Evolutionary conservation across 1,139 yeast genomes (phyloP).

Genomic region (Saccharomyces hybrid): DNA sequence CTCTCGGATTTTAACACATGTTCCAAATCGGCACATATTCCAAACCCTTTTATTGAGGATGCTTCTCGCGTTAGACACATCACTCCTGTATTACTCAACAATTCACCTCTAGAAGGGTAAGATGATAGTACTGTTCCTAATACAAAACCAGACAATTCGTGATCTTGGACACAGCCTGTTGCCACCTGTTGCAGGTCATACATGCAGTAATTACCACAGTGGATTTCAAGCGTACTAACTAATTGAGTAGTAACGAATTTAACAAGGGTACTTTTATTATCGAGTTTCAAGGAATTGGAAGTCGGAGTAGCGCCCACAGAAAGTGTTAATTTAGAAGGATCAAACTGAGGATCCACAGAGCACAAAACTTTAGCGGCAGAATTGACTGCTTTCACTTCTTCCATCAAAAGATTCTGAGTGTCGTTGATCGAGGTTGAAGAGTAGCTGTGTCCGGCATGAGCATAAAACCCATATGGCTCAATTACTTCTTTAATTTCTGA

Average conservation of each 20-base stretch:
- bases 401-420: constrained; percentile 43
- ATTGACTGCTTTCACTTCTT: constrained; percentile 51
- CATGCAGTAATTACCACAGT: constrained; percentile 71
- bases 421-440: constrained; percentile 39
- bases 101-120: constrained; percentile 51
- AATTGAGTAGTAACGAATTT: constrained; percentile 39
- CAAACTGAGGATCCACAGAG: constrained; percentile 26
- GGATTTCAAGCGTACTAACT: constrained; percentile 52
- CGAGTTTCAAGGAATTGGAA: constrained; percentile 50
- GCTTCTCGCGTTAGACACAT: constrained; percentile 60
- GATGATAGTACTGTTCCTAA: constrained; percentile 57
- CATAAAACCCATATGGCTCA: constrained; percentile 60
- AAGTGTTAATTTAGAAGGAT: constrained; percentile 23
- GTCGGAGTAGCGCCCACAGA: constrained; percentile 82
- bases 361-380: constrained; percentile 33
- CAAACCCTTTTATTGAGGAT: constrained; percentile 43
- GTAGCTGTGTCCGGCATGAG: constrained; percentile 77
- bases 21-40: constrained; percentile 30
- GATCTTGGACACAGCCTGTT: constrained; percentile 46
- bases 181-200: constrained; percentile 71
- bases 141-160: constrained; percentile 48
- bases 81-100: constrained; percentile 65
- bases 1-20: constrained; percentile 5
- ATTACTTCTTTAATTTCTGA: constrained; percentile 31
- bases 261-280: constrained; percentile 10